Base-by-base conservation (phyloP, 371 early-diverging fungal species). In the Zopfochytrium polystomum region DNA sequence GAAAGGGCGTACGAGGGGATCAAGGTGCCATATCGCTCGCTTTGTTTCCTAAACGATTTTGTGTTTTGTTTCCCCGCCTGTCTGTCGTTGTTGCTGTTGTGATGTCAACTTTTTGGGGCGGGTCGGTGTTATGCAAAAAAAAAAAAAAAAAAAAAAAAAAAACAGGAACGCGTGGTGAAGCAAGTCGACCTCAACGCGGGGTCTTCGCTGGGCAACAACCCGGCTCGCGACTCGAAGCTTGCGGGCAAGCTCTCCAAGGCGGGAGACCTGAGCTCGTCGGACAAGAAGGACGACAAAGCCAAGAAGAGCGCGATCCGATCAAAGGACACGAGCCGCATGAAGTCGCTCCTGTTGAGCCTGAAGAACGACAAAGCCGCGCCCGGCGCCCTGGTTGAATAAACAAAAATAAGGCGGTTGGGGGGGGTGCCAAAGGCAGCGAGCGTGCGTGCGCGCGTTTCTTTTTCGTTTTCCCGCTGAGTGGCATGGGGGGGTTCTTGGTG, bases 361-460 rank as follows among this genome's bases (percentile, higher is more conserved):
- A 85, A 85, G 74, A 84, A 84, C 57, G 92, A 91, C 67, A 68
- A 80, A 34, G 83, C 84, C 2, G 93, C 93, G 0, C 92, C 93
- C 30, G 91, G 90, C 18, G 67, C 52, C 29, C n/a, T n/a, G n/a
- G n/a, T n/a, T n/a, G n/a, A n/a, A n/a, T n/a, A n/a, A n/a, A n/a
- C n/a, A n/a, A n/a, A n/a, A n/a, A n/a, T n/a, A n/a, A n/a, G n/a
- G n/a, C n/a, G n/a, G n/a, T n/a, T n/a, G n/a, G n/a, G n/a, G n/a
- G n/a, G n/a, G n/a, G n/a, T n/a, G n/a, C n/a, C n/a, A n/a, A n/a
- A n/a, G n/a, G n/a, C n/a, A n/a, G n/a, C n/a, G n/a, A n/a, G n/a
- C n/a, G n/a, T n/a, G n/a, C n/a, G n/a, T n/a, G n/a, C n/a, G n/a
- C n/a, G n/a, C n/a, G n/a, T n/a, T n/a, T n/a, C n/a, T n/a, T n/a